Base-by-base conservation (phyloP, 2,329 filamentous ascomycete species). In the Teratosphaeriaceae sp. region DNA sequence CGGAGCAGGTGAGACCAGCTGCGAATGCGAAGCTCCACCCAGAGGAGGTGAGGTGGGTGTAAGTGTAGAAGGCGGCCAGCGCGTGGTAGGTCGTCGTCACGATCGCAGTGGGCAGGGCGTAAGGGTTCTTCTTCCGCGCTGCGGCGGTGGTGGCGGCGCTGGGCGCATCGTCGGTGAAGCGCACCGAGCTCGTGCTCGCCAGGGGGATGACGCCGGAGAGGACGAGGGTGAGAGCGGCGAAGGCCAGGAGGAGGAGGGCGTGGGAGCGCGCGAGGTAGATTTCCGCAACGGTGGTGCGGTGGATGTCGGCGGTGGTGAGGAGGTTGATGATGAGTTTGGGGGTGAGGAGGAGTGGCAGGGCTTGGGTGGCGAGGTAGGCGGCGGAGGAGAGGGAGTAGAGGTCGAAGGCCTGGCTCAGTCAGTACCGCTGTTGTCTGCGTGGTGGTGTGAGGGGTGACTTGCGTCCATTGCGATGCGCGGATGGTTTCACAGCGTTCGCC, bases 211-310 rank as follows among this genome's bases (percentile, higher is more conserved):
- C 74, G 36, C 85, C 86, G 0, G 84, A 84, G 22, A 89, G 72
- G 26, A 86, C 70, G 27, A 88, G 65, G n/a, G 75, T 73, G 11
- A 84, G 65, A 5, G 80, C 58, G 23, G 79, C 80, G 21, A 90
- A 66, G 8, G 79, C 68, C 18, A 88, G 68, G 34, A 88, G 73
- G 22, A 79, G 69, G 44, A 89, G 69, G 49, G 83, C 85, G 1
- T 88, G 73, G 21, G 75, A 78, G 31, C 85, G 82, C 40, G 79
- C 79, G 61, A 89, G 81, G 72, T 90, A 90, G 43, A 76, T 66
- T 63, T 88, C 84, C 23, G 87, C 70, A 19, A 66, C 80, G 75
- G 64, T 43, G 74, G 73, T 42, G 73, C 65, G 50, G 74, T 69
- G 47, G 74, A 73, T 29, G 74, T 76, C 39, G 74, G 72, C 13